Evolutionary conservation across 106 monocot species (phyloP).

Genomic region (Platanthera guangdongensis): DNA sequence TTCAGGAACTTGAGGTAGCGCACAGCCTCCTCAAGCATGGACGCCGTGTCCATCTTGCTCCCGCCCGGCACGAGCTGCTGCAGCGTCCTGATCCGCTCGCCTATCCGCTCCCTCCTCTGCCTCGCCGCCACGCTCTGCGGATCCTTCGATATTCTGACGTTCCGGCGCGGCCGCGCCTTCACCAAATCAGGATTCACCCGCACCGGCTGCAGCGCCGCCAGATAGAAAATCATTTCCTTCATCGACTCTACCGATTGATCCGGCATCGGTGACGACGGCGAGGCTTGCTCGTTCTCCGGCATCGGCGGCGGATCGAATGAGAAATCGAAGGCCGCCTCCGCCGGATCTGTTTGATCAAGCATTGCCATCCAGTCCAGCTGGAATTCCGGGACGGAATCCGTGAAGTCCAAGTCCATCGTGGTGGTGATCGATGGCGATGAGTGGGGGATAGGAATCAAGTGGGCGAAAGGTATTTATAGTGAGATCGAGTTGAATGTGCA

Average conservation of each 20-base stretch:
- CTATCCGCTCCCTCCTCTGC: slow-evolving; percentile 34
- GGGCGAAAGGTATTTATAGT: neutral
- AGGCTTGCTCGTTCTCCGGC: neutral
- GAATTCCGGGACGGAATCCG: neutral
- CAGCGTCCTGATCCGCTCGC: slow-evolving; percentile 33
- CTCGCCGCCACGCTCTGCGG: slow-evolving; percentile 47
- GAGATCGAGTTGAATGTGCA: neutral
- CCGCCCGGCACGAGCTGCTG: slow-evolving; percentile 39
- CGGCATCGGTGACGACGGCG: neutral
- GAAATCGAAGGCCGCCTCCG: neutral
- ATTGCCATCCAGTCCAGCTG: slow-evolving; percentile 2
- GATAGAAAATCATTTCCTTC: slow-evolving; percentile 11
- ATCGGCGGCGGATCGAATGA: neutral
- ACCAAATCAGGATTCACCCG: slow-evolving; percentile 4
- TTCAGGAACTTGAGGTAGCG: slow-evolving; percentile 44
- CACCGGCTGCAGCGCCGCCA: slow-evolving; percentile 12
- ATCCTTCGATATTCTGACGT: slow-evolving; percentile 13
- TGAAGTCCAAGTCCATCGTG: slow-evolving; percentile 2
- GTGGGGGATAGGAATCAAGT: neutral
- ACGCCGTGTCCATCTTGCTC: slow-evolving; percentile 17
- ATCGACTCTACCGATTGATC: neutral
- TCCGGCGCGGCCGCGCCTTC: slow-evolving; percentile 5
- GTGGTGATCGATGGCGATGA: neutral
- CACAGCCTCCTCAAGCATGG: slow-evolving; percentile 19
- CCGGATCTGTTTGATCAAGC: neutral